These are phyloP conservation scores for Hebeloma cylindrosporum DNA, from an alignment of 768 basidiomycete species.

Conservation along the genomic window DNA sequence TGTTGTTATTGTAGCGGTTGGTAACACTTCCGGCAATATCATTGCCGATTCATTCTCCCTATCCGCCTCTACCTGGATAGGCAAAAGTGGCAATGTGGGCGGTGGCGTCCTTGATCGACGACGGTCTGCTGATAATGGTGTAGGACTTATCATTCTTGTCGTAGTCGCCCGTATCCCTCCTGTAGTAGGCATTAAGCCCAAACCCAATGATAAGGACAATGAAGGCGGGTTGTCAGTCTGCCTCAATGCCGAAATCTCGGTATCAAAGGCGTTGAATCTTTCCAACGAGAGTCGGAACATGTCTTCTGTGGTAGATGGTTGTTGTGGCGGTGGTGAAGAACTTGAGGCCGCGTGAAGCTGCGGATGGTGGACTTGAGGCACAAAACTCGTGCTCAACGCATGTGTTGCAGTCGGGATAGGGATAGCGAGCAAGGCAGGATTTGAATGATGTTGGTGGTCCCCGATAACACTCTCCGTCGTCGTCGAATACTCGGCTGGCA, in stretches of 20 bases:
- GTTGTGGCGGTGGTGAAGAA: conserved; percentile 7
- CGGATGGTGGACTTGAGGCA: background rate
- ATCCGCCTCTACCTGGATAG: too few species aligned
- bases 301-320: conserved; percentile 31
- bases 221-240: conserved; percentile 16
- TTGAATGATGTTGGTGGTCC: too few species aligned
- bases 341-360: background rate
- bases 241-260: conserved; percentile 49
- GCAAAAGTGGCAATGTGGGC: conserved; percentile 19
- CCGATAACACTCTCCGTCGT: too few species aligned
- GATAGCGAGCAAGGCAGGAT: too few species aligned
- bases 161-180: too few species aligned
- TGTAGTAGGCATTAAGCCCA: conserved; percentile 25
- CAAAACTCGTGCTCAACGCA: too few species aligned
- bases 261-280: conserved; percentile 55
- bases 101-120: conserved; percentile 11
- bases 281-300: conserved; percentile 45
- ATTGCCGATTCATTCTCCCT: too few species aligned
- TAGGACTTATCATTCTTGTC: too few species aligned
- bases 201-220: conserved; percentile 23
- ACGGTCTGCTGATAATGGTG: too few species aligned
- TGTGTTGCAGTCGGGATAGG: too few species aligned
- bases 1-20: too few species aligned
- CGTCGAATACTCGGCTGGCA: conserved; percentile 44
- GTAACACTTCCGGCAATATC: too few species aligned